Evolutionary conservation across 441 rosid species (phyloP), one percentile per base, ranked within the genome.

Genomic region (Flueggea neowawraea): DNA sequence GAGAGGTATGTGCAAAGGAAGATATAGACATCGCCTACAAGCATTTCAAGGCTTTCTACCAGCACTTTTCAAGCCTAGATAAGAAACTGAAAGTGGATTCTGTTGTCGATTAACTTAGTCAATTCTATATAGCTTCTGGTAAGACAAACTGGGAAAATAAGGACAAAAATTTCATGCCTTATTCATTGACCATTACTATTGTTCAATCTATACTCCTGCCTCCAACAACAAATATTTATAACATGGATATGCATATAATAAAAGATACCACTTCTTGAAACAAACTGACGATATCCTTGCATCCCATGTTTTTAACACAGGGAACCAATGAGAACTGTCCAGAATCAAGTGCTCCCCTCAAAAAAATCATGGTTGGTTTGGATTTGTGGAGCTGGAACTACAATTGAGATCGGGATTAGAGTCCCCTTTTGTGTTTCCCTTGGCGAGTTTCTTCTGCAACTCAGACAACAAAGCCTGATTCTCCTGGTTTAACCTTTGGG

Each of bases 21-120:
- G 97, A 87, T 70, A 71, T 89, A 62, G 94, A 87, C 77, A 86
- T 80, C 8, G 90, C 99, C 1, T 91, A 91, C 85, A 80, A 67
- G 71, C 96, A 94, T 84, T 94, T 94, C 83, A 94, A 83, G 82
- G 95, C 95, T 66, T 94, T 89, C 80, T 89, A 83, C 71, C 67
- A 65, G 66, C 72, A 74, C 64, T 90, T 90, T 78, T 89, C 97
- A 51, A 77, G 80, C 75, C 60, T 91, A 66, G 97, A 89, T 72
- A 69, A 67, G 75, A 89, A 84, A 77, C 88, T 89, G 58, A 52
- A 61, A 9, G 79, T 94, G 41, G 99, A 91, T 73, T 77, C 58
- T 64, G 22, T 14, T 16, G 65, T 53, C 15, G 51, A 7, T 31
- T 13, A 22, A 16, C 14, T 45, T 45, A 39, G 17, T 43, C 31